Percentiles rank a stretch among this genome's conserved stretches.
Conservation (phyloP, 2,329 filamentous ascomycete species). For the Pochonia chlamydosporia region DNA sequence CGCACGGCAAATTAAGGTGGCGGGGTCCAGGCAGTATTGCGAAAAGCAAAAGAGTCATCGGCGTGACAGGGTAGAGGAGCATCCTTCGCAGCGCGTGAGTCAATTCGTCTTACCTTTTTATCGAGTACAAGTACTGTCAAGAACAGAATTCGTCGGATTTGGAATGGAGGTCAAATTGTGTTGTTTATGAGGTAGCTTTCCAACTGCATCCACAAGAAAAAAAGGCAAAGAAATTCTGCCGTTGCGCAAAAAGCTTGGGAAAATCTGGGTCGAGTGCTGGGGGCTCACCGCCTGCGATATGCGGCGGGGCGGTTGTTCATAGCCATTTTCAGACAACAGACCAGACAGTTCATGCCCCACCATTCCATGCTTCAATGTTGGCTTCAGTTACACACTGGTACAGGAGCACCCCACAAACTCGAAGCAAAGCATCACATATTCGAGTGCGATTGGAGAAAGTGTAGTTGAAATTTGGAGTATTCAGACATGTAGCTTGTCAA, state of each 20-base stretch:
- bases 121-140: not conserved
- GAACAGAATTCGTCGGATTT: not conserved
- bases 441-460: too few species aligned
- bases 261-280: slow-evolving; percentile 1
- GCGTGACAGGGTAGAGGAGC: not conserved
- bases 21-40: not conserved
- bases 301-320: too few species aligned
- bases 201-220: slow-evolving; percentile 4
- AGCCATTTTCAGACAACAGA: too few species aligned
- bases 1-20: not conserved
- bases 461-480: too few species aligned
- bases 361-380: too few species aligned
- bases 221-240: slow-evolving; percentile 8
- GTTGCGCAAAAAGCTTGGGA: not conserved
- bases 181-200: not conserved
- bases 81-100: not conserved
- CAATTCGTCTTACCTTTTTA: not conserved
- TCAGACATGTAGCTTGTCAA: too few species aligned
- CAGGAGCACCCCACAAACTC: too few species aligned
- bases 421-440: too few species aligned
- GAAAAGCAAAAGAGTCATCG: slow-evolving; percentile 1
- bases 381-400: too few species aligned
- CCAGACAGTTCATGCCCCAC: too few species aligned
- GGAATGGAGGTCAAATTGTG: not conserved
- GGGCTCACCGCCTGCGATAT: slow-evolving; percentile 7